phyloP scores from a whole-genome alignment of 169 alveolate species.

The Blepharisma undulans region DNA sequence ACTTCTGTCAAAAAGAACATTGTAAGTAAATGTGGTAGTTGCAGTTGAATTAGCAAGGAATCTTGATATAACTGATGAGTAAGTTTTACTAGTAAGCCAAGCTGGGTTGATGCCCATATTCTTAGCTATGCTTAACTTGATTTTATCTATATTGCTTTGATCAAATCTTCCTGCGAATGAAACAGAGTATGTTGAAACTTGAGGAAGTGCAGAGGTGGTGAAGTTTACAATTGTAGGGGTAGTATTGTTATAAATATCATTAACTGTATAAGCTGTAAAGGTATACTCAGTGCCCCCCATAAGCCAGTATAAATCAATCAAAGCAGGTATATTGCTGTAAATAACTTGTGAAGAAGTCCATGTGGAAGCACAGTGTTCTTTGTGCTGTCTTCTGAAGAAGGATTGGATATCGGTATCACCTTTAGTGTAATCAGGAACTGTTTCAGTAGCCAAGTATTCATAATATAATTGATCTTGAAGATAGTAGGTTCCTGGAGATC shows the following conservation, averaged over 20 bases:
- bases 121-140: neutral
- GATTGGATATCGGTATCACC: neutral
- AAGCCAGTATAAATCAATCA: neutral
- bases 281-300: neutral
- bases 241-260: neutral
- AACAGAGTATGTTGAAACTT: neutral
- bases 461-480: neutral
- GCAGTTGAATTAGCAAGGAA: neutral
- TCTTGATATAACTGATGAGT: neutral
- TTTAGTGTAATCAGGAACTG: neutral
- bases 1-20: neutral
- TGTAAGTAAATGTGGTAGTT: neutral
- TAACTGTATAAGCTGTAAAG: neutral
- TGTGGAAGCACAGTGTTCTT: neutral
- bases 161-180: neutral
- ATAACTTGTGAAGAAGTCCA: neutral
- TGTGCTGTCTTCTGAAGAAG: neutral
- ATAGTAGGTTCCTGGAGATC: neutral
- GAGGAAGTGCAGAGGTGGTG: neutral
- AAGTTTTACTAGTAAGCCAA: neutral
- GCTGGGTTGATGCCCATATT: neutral
- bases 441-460: neutral
- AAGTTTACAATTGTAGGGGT: neutral
- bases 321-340: neutral
- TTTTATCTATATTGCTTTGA: neutral